Conservation (phyloP, 495 filamentous ascomycete species). For the Amorphotheca resinae region DNA sequence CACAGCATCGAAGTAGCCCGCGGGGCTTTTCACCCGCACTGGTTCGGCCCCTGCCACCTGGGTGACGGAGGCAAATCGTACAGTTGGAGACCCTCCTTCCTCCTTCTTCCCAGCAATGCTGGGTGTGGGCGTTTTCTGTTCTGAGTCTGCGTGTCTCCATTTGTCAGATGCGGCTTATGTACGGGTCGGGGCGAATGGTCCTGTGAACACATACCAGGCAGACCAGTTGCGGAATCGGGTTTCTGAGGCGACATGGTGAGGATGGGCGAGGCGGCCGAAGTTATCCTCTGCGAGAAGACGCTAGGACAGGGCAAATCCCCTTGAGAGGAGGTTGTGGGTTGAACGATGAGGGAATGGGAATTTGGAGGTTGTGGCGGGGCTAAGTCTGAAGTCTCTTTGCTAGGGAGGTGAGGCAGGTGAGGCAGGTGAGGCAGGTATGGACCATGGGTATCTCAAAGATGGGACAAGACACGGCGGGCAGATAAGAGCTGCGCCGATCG, state of each 20-base stretch:
- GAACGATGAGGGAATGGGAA: conserved; percentile 2
- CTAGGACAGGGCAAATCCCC: background rate
- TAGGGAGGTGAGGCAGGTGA: background rate
- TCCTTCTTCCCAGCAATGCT: conserved; percentile 17
- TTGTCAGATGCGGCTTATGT: too few species aligned
- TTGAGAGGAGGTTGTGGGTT: conserved; percentile 1
- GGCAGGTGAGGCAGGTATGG: background rate
- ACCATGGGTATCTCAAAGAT: background rate
- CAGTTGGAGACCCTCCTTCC: conserved; percentile 33
- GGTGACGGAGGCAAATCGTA: conserved; percentile 71
- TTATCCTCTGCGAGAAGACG: background rate
- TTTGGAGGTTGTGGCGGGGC: conserved; percentile 14
- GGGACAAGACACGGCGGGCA: too few species aligned
- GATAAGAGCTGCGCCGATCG: too few species aligned
- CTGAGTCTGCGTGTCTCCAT: conserved; percentile 8
- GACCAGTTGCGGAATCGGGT: conserved; percentile 5
- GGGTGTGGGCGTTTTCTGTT: conserved; percentile 3
- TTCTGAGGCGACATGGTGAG: conserved; percentile 14
- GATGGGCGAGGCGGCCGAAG: background rate
- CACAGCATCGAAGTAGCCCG: too few species aligned
- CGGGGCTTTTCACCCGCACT: too few species aligned
- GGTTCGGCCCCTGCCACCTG: too few species aligned
- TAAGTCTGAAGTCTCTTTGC: background rate
- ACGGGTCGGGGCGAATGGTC: too few species aligned
- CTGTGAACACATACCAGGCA: conserved; percentile 13